phyloP scores from a whole-genome alignment of 352 stramenopile genomes.

The Globisporangium spinosum region DNA sequence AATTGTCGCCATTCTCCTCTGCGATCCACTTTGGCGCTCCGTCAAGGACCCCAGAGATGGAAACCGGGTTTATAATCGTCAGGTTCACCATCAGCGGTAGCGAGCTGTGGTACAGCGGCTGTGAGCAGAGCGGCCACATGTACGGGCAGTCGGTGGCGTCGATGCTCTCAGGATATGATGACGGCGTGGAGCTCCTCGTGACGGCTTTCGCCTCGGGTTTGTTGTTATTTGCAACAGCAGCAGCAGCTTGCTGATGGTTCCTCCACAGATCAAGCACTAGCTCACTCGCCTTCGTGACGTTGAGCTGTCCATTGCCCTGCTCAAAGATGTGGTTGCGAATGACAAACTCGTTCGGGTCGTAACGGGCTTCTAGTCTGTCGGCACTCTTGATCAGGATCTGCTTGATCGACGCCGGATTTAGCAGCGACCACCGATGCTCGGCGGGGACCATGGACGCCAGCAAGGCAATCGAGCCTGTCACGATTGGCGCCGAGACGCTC shows the following conservation, averaged over 20 bases:
- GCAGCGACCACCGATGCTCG: conserved; percentile 44
- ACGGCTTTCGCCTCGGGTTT: conserved; percentile 1
- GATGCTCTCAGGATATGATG: conserved; percentile 59
- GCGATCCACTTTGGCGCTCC: conserved; percentile 48
- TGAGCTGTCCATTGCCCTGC: conserved; percentile 74
- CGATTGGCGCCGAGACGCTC: conserved; percentile 80
- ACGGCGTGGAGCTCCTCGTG: conserved; percentile 21
- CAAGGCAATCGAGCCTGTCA: conserved; percentile 70
- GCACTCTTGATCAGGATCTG: conserved; percentile 61
- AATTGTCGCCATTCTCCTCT: conserved; percentile 40
- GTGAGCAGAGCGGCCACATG: conserved; percentile 84
- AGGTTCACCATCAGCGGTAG: conserved; percentile 80
- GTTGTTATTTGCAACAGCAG: conserved; percentile 15
- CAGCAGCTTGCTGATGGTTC: conserved; percentile 24
- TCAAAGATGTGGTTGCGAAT: conserved; percentile 83
- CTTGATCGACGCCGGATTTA: conserved; percentile 72
- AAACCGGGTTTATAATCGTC: conserved; percentile 71
- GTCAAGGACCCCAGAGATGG: conserved; percentile 44
- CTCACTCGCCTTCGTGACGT: conserved; percentile 57
- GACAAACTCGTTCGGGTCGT: conserved; percentile 31
- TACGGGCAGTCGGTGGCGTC: conserved; percentile 78
- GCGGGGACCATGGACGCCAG: conserved; percentile 67
- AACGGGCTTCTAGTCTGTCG: conserved; percentile 34
- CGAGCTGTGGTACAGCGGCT: conserved; percentile 71
- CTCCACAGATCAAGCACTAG: conserved; percentile 38